Evolutionary conservation across 768 basidiomycete genomes (phyloP), one percentile per base, ranked within the genome.

Genomic region (Russula ochroleuca): DNA sequence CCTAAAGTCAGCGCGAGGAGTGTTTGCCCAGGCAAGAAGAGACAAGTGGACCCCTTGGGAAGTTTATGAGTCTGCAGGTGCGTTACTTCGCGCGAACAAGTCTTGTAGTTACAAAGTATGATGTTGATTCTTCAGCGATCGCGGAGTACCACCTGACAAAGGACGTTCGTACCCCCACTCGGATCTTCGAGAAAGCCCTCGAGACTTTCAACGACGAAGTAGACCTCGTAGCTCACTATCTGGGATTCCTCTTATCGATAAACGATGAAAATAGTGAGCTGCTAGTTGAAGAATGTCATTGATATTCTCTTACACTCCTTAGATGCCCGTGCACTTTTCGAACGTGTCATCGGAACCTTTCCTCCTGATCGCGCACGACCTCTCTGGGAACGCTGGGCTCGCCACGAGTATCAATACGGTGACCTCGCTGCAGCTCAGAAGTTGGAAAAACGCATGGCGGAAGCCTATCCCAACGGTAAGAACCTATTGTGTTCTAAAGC

Each of bases 301-400:
- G 55, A 51, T n/a, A 64, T 65, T 41, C 53, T 35, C 63, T 64
- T 57, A 41, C 59, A 55, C 49, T 43, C 41, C 54, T 8, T 64
- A 99, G 97, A 99, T 77, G 97, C 96, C 1, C 85, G 96, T 60
- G 96, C 96, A 0, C 78, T 98, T 31, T 99, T 99, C 72, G 96
- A 99, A 72, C 85, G 91, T 31, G 87, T 92, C 8, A 89, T 96
- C 28, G 74, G 80, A 17, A 87, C 82, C 5, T 93, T 97, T 73
- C 75, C 87, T 13, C 77, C 90, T 9, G 90, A 92, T 50, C 83
- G 85, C 47, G 92, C 92, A 17, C 80, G 90, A 40, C 87, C 90
- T 0, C 80, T 98, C 19, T 99, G 95, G 95, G 94, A 97, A 71
- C 84, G 92, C 49, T 98, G 95, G 97, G 87, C 94, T 5, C 81